These are phyloP conservation scores for Lasiodiplodia sp. DNA, from an alignment of 2,329 filamentous ascomycete genomes.

Conservation along the genomic window DNA sequence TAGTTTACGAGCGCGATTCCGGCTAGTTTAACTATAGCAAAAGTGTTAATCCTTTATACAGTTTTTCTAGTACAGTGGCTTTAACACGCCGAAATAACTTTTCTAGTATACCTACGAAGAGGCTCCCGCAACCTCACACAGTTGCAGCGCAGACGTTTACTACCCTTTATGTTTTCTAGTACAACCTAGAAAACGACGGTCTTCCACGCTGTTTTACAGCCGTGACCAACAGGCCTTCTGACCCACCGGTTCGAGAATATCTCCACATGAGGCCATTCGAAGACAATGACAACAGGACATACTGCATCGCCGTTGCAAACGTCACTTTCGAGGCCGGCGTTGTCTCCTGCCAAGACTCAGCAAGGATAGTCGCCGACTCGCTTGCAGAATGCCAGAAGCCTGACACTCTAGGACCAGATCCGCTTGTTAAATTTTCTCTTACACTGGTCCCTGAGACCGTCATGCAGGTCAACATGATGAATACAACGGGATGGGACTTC, in stretches of 20 bases:
- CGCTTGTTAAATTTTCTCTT: background rate
- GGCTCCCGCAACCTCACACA: background rate
- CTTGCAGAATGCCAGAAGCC: background rate
- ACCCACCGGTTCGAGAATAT: background rate
- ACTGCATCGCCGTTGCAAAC: background rate
- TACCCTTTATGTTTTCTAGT: background rate
- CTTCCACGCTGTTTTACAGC: background rate
- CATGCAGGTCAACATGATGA: background rate
- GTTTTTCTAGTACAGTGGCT: background rate
- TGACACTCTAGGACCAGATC: background rate
- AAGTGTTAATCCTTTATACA: background rate
- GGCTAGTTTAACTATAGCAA: background rate
- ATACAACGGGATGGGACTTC: background rate
- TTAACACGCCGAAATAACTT: background rate
- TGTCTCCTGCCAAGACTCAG: background rate
- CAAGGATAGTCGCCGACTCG: background rate
- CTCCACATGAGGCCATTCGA: background rate
- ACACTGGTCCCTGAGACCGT: background rate
- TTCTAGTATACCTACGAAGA: background rate
- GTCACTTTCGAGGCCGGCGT: background rate
- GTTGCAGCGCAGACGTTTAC: background rate
- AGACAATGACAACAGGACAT: background rate
- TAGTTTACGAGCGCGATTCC: background rate
- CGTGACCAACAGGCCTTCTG: background rate
- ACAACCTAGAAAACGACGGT: background rate